phyloP scores from a whole-genome alignment of 208 protist species.

The Acanthamoeba divionensis region DNA sequence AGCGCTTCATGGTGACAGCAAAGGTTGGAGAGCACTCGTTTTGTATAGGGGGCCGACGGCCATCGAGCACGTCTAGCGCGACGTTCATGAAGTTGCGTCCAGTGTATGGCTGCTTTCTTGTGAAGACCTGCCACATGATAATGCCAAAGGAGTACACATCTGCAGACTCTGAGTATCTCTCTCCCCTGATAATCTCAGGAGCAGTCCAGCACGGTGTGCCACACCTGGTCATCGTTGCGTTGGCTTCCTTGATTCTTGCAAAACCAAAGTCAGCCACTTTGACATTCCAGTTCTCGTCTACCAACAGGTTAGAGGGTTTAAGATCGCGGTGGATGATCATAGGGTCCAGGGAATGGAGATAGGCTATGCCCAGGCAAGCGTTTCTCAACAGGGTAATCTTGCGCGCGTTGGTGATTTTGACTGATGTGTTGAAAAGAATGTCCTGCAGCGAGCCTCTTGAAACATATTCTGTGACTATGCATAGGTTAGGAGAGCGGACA shows the following conservation, averaged over 20 bases:
- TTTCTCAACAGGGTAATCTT: background rate
- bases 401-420: background rate
- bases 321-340: background rate
- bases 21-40: background rate
- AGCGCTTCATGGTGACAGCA: background rate
- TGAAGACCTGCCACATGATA: background rate
- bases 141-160: slow-evolving; percentile 21
- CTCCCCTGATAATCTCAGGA: background rate
- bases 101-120: background rate
- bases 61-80: background rate
- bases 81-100: background rate
- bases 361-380: background rate
- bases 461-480: slow-evolving; percentile 46
- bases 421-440: background rate
- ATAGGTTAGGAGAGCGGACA: slow-evolving; percentile 10
- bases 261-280: slow-evolving; percentile 38
- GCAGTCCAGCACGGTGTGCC: slow-evolving; percentile 8
- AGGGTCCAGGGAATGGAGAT: background rate
- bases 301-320: background rate
- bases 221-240: background rate
- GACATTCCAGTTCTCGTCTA: slow-evolving; percentile 14
- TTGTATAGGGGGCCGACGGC: background rate
- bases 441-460: background rate
- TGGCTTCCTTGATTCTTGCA: background rate
- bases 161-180: background rate